These are phyloP conservation scores for Fagus crenata DNA, from an alignment of 306 rosid genomes.

Conservation along the genomic window DNA sequence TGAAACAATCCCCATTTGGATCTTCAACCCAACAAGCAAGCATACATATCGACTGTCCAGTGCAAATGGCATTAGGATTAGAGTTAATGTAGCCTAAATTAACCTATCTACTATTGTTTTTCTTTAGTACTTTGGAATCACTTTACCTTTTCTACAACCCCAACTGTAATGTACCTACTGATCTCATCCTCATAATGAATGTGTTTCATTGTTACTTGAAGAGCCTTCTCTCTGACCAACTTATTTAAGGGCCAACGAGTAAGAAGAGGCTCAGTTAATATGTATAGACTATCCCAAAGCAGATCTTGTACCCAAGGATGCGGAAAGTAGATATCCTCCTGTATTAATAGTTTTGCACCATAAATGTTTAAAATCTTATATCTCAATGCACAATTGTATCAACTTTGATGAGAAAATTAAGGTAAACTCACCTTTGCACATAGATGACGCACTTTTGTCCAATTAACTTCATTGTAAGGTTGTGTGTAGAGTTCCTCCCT, in stretches of 20 bases:
- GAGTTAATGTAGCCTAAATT: neutral
- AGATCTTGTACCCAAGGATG: slow-evolving; percentile 65
- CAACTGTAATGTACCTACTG: too few species aligned
- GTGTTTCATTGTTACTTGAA: too few species aligned
- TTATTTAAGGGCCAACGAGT: slow-evolving; percentile 50
- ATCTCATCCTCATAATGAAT: too few species aligned
- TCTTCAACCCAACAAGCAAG: slow-evolving; percentile 50
- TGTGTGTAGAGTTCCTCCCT: slow-evolving; percentile 52
- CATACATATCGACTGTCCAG: slow-evolving; percentile 33
- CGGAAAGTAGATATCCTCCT: slow-evolving; percentile 75
- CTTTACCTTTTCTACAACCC: too few species aligned
- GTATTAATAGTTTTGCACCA: neutral
- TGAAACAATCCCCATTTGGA: slow-evolving; percentile 34
- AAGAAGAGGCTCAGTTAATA: slow-evolving; percentile 57
- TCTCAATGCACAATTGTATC: neutral
- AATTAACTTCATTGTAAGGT: slow-evolving; percentile 53
- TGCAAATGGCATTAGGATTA: neutral
- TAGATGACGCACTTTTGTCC: slow-evolving; percentile 58
- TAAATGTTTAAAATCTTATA: neutral
- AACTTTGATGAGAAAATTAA: neutral
- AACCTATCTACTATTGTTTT: too few species aligned
- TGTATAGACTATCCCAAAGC: slow-evolving; percentile 66
- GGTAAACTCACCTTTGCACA: slow-evolving; percentile 49
- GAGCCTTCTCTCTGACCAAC: slow-evolving; percentile 16
- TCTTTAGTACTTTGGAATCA: too few species aligned